Evolutionary conservation across 2,329 filamentous ascomycete species (phyloP).

Genomic region (Exutisphaerella laricina): DNA sequence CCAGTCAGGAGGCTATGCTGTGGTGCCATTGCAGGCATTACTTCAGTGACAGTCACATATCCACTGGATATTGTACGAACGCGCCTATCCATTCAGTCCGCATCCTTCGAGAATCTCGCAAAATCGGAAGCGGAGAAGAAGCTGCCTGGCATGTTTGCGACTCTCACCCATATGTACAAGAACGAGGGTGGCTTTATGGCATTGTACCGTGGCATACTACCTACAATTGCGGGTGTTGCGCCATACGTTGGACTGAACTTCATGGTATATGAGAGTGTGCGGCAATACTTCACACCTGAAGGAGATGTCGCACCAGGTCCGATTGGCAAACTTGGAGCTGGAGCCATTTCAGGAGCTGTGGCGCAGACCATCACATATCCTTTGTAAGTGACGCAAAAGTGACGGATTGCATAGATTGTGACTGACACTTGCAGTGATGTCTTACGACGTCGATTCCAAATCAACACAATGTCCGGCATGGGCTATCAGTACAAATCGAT

Average conservation of each 20-base stretch:
- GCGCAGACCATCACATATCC: constrained; percentile 98
- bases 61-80: constrained; percentile 97
- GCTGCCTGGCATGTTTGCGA: constrained; percentile 87
- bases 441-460: constrained; percentile 86
- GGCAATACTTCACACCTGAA: constrained; percentile 77
- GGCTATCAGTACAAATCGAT: constrained; percentile 92
- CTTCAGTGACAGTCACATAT: constrained; percentile 91
- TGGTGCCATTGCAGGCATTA: constrained; percentile 87
- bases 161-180: constrained; percentile 77
- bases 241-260: constrained; percentile 98
- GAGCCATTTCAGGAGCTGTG: constrained; percentile 90
- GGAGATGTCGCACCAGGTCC: constrained; percentile 79
- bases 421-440: constrained; percentile 87
- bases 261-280: constrained; percentile 92
- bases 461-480: constrained; percentile 99
- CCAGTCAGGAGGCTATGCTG: constrained; percentile 76
- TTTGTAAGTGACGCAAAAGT: constrained; percentile 64
- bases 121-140: constrained; percentile 51
- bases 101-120: constrained; percentile 79
- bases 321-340: constrained; percentile 75
- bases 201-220: constrained; percentile 89
- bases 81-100: constrained; percentile 89
- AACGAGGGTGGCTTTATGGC: constrained; percentile 79
- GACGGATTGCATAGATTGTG: no score
- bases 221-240: constrained; percentile 89